These are phyloP conservation scores for Malus asiatica DNA, from an alignment of 306 rosid genomes.

Conservation along the genomic window DNA sequence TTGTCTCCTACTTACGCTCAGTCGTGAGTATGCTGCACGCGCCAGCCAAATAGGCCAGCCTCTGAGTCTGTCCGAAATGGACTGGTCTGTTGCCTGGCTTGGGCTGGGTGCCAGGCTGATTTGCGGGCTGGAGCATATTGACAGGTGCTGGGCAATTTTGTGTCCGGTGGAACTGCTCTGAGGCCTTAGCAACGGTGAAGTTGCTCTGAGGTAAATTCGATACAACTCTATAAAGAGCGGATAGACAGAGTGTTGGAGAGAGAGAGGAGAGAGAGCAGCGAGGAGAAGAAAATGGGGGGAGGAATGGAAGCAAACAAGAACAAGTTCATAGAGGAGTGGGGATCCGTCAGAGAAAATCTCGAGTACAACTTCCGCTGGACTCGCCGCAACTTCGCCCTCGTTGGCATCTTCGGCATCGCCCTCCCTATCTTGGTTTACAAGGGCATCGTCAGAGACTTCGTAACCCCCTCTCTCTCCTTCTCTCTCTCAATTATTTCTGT, in stretches of 20 bases:
- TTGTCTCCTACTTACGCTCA: too few species aligned
- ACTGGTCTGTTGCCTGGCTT: too few species aligned
- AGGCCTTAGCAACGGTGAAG: too few species aligned
- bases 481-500: neutral
- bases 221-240: neutral
- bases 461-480: constrained; percentile 4
- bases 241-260: neutral
- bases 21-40: too few species aligned
- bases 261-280: neutral
- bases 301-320: constrained; percentile 95
- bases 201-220: neutral
- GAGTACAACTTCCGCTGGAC: constrained; percentile 91
- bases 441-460: constrained; percentile 88
- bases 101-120: too few species aligned
- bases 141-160: too few species aligned
- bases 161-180: too few species aligned
- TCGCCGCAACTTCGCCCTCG: constrained; percentile 82
- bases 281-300: constrained; percentile 58
- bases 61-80: too few species aligned
- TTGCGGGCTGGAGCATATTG: too few species aligned
- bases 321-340: constrained; percentile 85
- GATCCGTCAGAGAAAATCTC: constrained; percentile 74
- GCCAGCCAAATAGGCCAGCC: too few species aligned
- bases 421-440: constrained; percentile 78
- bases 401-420: constrained; percentile 81